Evolutionary conservation across 1,284 basidiomycete species (phyloP).

Genomic region (Fomitopsis betulina): DNA sequence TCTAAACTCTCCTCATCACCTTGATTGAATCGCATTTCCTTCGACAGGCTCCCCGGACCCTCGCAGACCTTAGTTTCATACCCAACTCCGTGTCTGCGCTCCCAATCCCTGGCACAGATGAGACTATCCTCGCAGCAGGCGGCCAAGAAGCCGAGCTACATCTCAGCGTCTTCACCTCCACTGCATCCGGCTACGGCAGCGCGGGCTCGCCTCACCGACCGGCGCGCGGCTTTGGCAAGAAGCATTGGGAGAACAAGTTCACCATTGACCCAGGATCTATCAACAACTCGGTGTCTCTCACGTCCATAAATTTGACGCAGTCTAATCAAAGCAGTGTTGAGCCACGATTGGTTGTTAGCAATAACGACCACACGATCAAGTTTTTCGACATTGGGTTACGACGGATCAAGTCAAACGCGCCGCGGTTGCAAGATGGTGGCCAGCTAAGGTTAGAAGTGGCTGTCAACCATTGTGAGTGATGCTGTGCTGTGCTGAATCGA

Average conservation of each 20-base stretch:
- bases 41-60: slow-evolving; percentile 40
- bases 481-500: slow-evolving; percentile 6
- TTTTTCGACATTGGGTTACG: slow-evolving; percentile 68
- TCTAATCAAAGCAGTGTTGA: slow-evolving; percentile 57
- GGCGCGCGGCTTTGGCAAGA: slow-evolving; percentile 23
- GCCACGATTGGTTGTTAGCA: slow-evolving; percentile 76
- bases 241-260: slow-evolving; percentile 54
- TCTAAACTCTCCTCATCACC: neutral
- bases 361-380: slow-evolving; percentile 77
- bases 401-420: slow-evolving; percentile 24
- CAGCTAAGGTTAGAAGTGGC: slow-evolving; percentile 60
- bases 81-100: slow-evolving; percentile 70
- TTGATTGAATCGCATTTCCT: neutral
- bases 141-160: slow-evolving; percentile 81
- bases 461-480: slow-evolving; percentile 56
- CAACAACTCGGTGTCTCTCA: slow-evolving; percentile 80
- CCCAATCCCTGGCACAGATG: slow-evolving; percentile 44
- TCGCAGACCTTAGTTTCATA: slow-evolving; percentile 54
- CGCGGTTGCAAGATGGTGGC: slow-evolving; percentile 49
- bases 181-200: slow-evolving; percentile 17
- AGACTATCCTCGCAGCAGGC: slow-evolving; percentile 74
- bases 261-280: slow-evolving; percentile 60
- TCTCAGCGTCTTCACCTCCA: slow-evolving; percentile 48
- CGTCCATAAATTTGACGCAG: slow-evolving; percentile 50
- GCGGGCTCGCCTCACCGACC: slow-evolving; percentile 10